Conservation (phyloP, 2,329 filamentous ascomycete genomes). For the Monilinia aucupariae region DNA sequence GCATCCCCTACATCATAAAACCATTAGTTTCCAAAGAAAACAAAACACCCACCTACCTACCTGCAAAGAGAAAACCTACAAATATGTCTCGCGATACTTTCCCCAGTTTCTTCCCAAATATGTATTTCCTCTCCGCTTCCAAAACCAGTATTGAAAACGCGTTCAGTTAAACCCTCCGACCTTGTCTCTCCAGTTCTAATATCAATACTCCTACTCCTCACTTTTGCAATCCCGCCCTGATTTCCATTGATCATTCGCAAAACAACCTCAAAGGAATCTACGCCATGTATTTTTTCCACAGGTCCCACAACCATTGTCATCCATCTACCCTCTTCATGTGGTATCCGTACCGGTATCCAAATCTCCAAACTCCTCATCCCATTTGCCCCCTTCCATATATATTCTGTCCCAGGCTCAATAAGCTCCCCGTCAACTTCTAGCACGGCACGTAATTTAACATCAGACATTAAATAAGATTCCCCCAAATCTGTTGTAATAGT, state of each 20-base stretch:
- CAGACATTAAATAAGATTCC: slow-evolving; percentile 33
- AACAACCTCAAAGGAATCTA: slow-evolving; percentile 19
- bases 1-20: slow-evolving; percentile 34
- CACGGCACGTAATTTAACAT: slow-evolving; percentile 24
- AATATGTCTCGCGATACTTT: slow-evolving; percentile 66
- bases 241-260: slow-evolving; percentile 5
- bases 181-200: not conserved
- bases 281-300: slow-evolving; percentile 12
- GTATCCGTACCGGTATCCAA: slow-evolving; percentile 14
- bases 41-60: slow-evolving; percentile 21
- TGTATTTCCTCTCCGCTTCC: slow-evolving; percentile 23
- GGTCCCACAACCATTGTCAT: slow-evolving; percentile 26
- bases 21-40: slow-evolving; percentile 19
- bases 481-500: slow-evolving; percentile 66
- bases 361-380: slow-evolving; percentile 30
- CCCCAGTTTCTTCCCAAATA: slow-evolving; percentile 65
- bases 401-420: slow-evolving; percentile 17
- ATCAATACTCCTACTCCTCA: slow-evolving; percentile 27
- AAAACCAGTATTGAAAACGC: slow-evolving; percentile 21
- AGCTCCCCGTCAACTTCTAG: slow-evolving; percentile 18
- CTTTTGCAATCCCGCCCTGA: slow-evolving; percentile 23
- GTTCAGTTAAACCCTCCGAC: slow-evolving; percentile 24
- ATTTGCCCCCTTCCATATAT: slow-evolving; percentile 27
- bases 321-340: not conserved
- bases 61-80: slow-evolving; percentile 42